Percentiles rank a stretch among this genome's conserved stretches.
These are phyloP conservation scores for Penicillium atrosanguineum DNA, from an alignment of 495 filamentous ascomycete genomes.

Conservation along the genomic window DNA sequence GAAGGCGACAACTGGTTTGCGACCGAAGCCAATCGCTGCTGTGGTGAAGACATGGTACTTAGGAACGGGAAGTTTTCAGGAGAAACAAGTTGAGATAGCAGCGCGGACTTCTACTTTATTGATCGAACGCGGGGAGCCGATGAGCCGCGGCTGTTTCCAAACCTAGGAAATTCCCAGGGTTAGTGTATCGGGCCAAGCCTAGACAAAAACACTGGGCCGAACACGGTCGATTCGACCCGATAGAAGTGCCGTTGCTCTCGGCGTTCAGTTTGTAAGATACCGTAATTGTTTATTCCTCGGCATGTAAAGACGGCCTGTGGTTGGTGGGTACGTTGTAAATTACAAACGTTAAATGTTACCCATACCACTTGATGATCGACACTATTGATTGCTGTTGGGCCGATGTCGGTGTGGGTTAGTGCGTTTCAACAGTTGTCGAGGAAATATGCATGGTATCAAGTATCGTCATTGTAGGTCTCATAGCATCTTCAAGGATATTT, in stretches of 20 bases:
- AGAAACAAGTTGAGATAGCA: constrained; percentile 2
- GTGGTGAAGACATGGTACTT: constrained; percentile 40
- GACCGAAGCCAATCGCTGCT: constrained; percentile 42
- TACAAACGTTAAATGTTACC: neutral
- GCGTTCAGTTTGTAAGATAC: constrained; percentile 29
- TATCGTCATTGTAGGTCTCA: no score
- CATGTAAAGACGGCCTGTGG: neutral
- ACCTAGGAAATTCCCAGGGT: constrained; percentile 1
- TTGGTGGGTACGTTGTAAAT: neutral
- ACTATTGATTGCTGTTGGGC: neutral
- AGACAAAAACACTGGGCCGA: neutral
- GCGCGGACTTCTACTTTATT: constrained; percentile 6
- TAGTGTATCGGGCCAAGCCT: neutral
- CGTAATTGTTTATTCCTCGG: constrained; percentile 30
- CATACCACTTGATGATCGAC: neutral
- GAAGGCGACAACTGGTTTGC: constrained; percentile 37
- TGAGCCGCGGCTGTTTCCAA: constrained; percentile 14
- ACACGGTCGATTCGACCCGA: constrained; percentile 13
- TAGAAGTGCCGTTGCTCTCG: constrained; percentile 26
- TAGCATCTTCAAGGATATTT: no score
- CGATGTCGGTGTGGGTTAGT: no score
- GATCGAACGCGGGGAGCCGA: constrained; percentile 13
- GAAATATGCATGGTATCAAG: no score
- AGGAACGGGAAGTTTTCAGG: neutral
- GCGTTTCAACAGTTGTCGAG: no score